Conservation (phyloP, 1,284 basidiomycete genomes). For the Jaminaea rosea region DNA sequence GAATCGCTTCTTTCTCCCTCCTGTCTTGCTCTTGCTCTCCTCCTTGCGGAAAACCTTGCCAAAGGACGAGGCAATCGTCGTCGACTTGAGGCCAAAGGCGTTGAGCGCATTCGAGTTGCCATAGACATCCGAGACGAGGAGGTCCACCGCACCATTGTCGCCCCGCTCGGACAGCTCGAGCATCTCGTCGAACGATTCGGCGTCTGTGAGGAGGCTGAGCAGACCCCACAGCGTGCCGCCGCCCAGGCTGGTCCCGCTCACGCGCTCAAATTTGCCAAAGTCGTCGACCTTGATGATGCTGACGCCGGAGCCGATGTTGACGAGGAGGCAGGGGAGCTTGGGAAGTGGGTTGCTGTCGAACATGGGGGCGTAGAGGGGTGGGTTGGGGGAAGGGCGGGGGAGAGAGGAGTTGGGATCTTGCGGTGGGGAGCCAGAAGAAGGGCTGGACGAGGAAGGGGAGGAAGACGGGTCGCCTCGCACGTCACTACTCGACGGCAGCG, state of each 20-base stretch:
- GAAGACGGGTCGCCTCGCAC: slow-evolving; percentile 7
- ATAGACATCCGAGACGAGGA: slow-evolving; percentile 99
- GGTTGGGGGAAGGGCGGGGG: slow-evolving; percentile 81
- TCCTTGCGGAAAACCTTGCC: slow-evolving; percentile 93
- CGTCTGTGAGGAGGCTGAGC: slow-evolving; percentile 84
- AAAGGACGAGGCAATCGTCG: slow-evolving; percentile 94
- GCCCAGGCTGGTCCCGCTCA: slow-evolving; percentile 91
- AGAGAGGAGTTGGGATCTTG: slow-evolving; percentile 50
- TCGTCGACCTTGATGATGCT: slow-evolving; percentile 96
- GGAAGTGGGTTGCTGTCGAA: slow-evolving; percentile 64
- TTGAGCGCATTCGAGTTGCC: slow-evolving; percentile 66
- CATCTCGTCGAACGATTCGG: slow-evolving; percentile 80
- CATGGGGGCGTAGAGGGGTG: slow-evolving; percentile 78
- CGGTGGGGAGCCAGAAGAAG: slow-evolving; percentile 1
- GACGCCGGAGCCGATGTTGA: slow-evolving; percentile 96
- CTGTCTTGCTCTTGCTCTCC: slow-evolving; percentile 2
- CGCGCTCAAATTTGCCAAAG: slow-evolving; percentile 87
- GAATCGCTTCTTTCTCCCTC: slow-evolving; percentile 59
- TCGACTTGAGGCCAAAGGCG: slow-evolving; percentile 73
- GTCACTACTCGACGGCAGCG: slow-evolving; percentile 20
- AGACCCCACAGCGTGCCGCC: slow-evolving; percentile 99
- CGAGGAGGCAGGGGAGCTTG: slow-evolving; percentile 88
- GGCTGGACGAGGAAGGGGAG: slow-evolving; percentile 3
- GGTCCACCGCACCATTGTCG: slow-evolving; percentile 89
- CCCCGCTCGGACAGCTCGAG: slow-evolving; percentile 82